Conservation (phyloP, 2,329 filamentous ascomycete species). For the Aspergillus sp. region DNA sequence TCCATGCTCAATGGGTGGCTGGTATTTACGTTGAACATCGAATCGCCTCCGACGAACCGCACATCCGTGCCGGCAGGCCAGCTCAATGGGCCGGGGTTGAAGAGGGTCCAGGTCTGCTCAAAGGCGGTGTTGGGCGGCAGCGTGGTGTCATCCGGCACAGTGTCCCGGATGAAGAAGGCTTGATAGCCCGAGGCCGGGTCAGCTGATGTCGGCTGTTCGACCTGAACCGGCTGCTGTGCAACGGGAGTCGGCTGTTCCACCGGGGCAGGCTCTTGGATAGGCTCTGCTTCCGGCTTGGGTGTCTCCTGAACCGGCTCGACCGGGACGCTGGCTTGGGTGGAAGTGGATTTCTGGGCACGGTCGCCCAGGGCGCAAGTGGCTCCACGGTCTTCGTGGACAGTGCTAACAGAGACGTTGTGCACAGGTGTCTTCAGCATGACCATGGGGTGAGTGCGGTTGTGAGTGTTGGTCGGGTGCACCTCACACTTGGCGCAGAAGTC, state of each 20-base stretch:
- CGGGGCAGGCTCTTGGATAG: constrained; percentile 35
- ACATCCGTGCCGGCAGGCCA: constrained; percentile 93
- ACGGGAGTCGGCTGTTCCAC: constrained; percentile 40
- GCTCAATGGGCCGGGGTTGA: constrained; percentile 73
- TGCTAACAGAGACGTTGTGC: constrained; percentile 82
- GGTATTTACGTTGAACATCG: constrained; percentile 90
- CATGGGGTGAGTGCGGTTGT: constrained; percentile 94
- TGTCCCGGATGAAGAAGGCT: constrained; percentile 75
- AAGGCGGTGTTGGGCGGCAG: constrained; percentile 73
- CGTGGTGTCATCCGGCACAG: constrained; percentile 73
- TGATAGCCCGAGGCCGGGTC: constrained; percentile 40
- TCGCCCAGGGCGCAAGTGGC: constrained; percentile 74
- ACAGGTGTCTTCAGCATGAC: constrained; percentile 97
- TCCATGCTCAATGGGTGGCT: constrained; percentile 74
- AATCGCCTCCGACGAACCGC: constrained; percentile 89
- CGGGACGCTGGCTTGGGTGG: constrained; percentile 53
- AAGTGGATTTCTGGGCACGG: constrained; percentile 42
- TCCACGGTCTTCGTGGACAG: constrained; percentile 73
- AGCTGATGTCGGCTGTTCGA: constrained; percentile 37
- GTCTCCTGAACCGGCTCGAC: constrained; percentile 33
- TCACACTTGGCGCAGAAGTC: constrained; percentile 97
- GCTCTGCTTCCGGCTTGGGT: neutral
- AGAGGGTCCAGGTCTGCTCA: constrained; percentile 86
- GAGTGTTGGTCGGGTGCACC: constrained; percentile 76
- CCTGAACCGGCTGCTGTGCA: constrained; percentile 29